phyloP scores from a whole-genome alignment of 352 stramenopile species.

The Pythium periplocum region DNA sequence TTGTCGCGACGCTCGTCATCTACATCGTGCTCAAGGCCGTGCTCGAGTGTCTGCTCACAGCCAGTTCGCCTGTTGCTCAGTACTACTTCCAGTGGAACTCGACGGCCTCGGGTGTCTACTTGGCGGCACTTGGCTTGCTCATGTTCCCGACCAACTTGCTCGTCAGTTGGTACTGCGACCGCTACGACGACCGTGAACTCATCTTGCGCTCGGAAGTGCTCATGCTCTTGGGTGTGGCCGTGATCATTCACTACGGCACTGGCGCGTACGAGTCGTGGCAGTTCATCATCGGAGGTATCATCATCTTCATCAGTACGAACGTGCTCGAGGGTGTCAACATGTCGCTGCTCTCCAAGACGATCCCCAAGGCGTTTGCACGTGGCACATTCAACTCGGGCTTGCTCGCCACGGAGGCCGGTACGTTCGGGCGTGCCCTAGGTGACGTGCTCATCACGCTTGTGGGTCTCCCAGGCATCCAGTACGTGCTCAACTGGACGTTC shows the following conservation, averaged over 20 bases:
- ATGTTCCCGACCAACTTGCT: conserved; percentile 92
- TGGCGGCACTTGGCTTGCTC: conserved; percentile 83
- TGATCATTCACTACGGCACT: conserved; percentile 82
- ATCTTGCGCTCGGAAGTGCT: conserved; percentile 81
- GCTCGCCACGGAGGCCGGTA: conserved; percentile 91
- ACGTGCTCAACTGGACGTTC: conserved; percentile 85
- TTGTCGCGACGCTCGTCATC: conserved; percentile 75
- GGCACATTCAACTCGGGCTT: conserved; percentile 94
- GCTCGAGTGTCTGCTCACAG: conserved; percentile 86
- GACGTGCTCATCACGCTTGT: conserved; percentile 84
- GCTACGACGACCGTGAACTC: conserved; percentile 90
- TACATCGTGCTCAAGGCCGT: conserved; percentile 92
- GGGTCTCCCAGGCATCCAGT: conserved; percentile 72
- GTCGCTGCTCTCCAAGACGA: conserved; percentile 91
- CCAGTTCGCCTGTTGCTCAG: conserved; percentile 78
- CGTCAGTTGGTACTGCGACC: conserved; percentile 85
- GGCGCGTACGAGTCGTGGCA: conserved; percentile 86
- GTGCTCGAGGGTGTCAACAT: conserved; percentile 93
- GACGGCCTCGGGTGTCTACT: conserved; percentile 79
- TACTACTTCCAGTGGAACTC: conserved; percentile 90
- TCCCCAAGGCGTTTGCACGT: conserved; percentile 88
- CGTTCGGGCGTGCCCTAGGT: conserved; percentile 81
- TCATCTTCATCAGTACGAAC: conserved; percentile 92
- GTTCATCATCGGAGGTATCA: conserved; percentile 83
- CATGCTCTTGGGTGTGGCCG: conserved; percentile 87